phyloP scores from a whole-genome alignment of 192 early-diverging fungal genomes.

The Podila verticillata region DNA sequence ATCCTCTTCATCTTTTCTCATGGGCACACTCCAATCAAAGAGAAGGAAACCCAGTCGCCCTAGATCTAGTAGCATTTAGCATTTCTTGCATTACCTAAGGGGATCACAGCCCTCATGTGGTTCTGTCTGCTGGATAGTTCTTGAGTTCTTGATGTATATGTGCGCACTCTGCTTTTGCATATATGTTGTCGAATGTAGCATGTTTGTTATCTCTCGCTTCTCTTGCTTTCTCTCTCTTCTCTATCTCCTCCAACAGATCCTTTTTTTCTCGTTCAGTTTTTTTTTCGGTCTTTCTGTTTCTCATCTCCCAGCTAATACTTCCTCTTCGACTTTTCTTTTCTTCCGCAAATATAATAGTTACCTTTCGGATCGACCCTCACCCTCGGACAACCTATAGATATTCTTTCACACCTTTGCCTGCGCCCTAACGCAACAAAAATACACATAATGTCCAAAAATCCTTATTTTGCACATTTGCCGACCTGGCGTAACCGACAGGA shows the following conservation, averaged over 20 bases:
- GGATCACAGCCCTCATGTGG: too few relatives aligned
- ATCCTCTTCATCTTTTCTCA: not conserved
- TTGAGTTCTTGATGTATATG: too few relatives aligned
- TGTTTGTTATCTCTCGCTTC: not conserved
- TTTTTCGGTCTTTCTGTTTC: not conserved
- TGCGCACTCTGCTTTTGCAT: too few relatives aligned
- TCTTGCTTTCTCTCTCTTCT: not conserved
- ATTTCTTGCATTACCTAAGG: too few relatives aligned
- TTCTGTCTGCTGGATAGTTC: too few relatives aligned
- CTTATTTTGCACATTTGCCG: constrained; percentile 45
- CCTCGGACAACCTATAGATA: not conserved
- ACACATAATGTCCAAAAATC: constrained; percentile 34
- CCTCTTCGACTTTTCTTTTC: not conserved
- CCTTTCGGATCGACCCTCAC: not conserved
- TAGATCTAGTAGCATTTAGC: too few relatives aligned
- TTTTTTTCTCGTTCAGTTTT: not conserved
- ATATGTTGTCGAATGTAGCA: not conserved
- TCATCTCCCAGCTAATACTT: not conserved
- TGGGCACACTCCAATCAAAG: too few relatives aligned
- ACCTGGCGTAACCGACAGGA: constrained; percentile 52
- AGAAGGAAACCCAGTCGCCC: too few relatives aligned
- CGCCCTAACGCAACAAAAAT: not conserved
- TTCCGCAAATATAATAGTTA: too few relatives aligned
- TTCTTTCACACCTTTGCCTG: too few relatives aligned
- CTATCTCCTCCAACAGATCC: not conserved